A percentile compares a stretch with the other conserved stretches of the same genome.
Evolutionary conservation across 2,329 filamentous ascomycete genomes (phyloP).

Genomic region (Falciphora oryzae): DNA sequence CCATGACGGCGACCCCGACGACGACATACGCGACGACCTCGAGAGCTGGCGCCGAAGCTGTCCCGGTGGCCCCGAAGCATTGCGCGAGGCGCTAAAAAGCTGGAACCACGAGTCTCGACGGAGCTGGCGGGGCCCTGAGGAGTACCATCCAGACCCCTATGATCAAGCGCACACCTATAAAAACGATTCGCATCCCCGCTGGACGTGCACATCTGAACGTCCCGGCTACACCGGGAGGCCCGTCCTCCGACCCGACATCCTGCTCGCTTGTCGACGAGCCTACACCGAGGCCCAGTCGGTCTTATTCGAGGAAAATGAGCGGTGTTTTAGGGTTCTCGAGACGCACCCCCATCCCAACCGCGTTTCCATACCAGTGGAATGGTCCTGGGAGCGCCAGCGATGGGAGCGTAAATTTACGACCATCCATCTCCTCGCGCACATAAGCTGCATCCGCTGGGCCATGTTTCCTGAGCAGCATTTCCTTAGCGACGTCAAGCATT

Average conservation of each 20-base stretch:
- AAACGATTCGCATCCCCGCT: no score
- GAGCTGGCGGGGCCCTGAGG: neutral
- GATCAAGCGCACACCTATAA: no score
- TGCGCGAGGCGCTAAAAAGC: neutral
- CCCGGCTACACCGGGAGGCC: neutral
- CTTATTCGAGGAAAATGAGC: neutral
- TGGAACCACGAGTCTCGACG: neutral
- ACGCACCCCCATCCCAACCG: neutral
- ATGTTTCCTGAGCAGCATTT: neutral
- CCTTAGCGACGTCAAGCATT: neutral
- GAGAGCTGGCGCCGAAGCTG: neutral
- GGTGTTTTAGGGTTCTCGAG: neutral
- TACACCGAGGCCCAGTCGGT: neutral
- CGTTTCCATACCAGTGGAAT: neutral
- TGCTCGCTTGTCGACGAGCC: neutral
- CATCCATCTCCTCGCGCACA: neutral
- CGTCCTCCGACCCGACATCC: neutral
- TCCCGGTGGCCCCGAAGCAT: neutral
- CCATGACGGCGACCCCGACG: neutral
- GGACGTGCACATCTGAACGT: neutral
- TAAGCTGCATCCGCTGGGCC: neutral
- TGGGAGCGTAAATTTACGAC: conserved; percentile 1
- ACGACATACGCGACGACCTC: neutral
- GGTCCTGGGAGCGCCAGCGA: neutral
- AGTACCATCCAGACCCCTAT: neutral